phyloP scores from a whole-genome alignment of 768 basidiomycete genomes.

The Suillus hirtellus region DNA sequence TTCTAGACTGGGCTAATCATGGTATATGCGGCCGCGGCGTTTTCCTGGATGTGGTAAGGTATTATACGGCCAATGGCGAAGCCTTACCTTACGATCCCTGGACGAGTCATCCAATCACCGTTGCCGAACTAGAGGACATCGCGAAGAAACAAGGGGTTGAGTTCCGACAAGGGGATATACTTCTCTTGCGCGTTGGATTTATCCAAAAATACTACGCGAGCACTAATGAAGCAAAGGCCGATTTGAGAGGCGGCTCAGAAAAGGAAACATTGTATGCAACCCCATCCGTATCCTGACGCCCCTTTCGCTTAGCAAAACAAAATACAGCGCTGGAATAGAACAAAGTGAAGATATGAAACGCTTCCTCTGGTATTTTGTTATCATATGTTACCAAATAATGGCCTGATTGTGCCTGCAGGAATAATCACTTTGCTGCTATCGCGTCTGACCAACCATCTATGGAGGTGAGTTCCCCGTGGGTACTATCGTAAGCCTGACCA shows the following conservation, averaged over 20 bases:
- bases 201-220: slow-evolving; percentile 53
- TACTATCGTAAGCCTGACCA: slow-evolving; percentile 7
- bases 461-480: slow-evolving; percentile 44
- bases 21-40: slow-evolving; percentile 72
- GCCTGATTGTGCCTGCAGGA: slow-evolving; percentile 39
- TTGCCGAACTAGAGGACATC: slow-evolving; percentile 57
- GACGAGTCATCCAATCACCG: slow-evolving; percentile 51
- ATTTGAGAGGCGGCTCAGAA: slow-evolving; percentile 33
- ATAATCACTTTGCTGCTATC: slow-evolving; percentile 72
- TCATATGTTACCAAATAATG: not conserved
- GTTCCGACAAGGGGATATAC: slow-evolving; percentile 60
- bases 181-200: slow-evolving; percentile 63
- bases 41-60: slow-evolving; percentile 60
- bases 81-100: slow-evolving; percentile 65
- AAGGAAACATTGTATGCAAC: slow-evolving; percentile 55
- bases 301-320: not conserved
- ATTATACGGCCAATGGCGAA: slow-evolving; percentile 41
- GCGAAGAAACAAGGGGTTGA: slow-evolving; percentile 58
- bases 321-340: slow-evolving; percentile 61
- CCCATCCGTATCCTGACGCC: not conserved
- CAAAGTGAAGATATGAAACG: slow-evolving; percentile 70
- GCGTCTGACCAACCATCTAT: slow-evolving; percentile 69
- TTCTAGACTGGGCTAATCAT: slow-evolving; percentile 66
- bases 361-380: slow-evolving; percentile 61
- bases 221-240: slow-evolving; percentile 46